Conservation (phyloP, 768 basidiomycete genomes). For the Leucocoprinus sp. region DNA sequence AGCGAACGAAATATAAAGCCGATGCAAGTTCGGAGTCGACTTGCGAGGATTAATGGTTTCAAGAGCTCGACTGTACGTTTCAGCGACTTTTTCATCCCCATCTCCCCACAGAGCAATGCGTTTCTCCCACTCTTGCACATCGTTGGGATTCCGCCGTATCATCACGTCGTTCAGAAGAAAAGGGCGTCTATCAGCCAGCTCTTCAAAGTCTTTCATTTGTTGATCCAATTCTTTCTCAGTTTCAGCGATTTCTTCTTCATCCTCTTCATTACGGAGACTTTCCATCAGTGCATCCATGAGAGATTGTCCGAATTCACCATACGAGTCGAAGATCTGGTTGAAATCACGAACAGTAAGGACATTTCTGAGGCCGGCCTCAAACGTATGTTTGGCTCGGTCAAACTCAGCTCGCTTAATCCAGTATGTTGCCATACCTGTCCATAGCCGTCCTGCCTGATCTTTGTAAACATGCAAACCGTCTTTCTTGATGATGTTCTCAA, state of each 20-base stretch:
- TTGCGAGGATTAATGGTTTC: conserved; percentile 83
- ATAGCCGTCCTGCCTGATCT: conserved; percentile 93
- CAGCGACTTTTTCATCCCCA: conserved; percentile 90
- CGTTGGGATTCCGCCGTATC: conserved; percentile 87
- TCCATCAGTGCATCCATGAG: conserved; percentile 88
- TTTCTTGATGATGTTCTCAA: conserved; percentile 75
- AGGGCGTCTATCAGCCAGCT: conserved; percentile 87
- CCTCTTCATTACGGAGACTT: conserved; percentile 73
- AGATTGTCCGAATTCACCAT: conserved; percentile 88
- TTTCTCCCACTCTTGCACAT: conserved; percentile 99
- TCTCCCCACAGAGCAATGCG: conserved; percentile 88
- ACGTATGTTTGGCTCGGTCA: conserved; percentile 78
- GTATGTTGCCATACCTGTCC: conserved; percentile 94
- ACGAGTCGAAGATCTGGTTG: conserved; percentile 95
- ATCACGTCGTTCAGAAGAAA: conserved; percentile 97
- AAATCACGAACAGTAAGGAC: conserved; percentile 96
- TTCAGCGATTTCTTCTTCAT: conserved; percentile 73
- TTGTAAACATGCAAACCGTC: conserved; percentile 89
- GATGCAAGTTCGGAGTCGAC: conserved; percentile 85
- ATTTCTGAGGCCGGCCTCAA: conserved; percentile 75
- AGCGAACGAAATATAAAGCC: conserved; percentile 90
- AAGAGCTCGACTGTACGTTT: conserved; percentile 86
- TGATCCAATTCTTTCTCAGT: conserved; percentile 77
- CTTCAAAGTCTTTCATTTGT: conserved; percentile 90
- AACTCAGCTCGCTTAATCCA: conserved; percentile 99